Evolutionary conservation across 2,329 filamentous ascomycete genomes (phyloP).

Genomic region (Apiospora aurea): DNA sequence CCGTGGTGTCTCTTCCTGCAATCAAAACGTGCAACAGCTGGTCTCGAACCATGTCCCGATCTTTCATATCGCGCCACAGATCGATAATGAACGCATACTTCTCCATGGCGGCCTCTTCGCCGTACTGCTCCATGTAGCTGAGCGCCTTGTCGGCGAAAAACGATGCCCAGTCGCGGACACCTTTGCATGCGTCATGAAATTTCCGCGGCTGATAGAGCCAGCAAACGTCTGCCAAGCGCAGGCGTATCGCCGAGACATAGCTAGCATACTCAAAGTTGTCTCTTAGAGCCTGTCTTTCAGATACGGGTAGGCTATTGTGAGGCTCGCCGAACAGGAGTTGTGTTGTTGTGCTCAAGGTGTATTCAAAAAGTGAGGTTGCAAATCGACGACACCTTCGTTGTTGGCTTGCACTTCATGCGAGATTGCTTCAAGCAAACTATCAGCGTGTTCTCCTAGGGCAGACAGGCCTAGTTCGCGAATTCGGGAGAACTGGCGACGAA

Average conservation of each 20-base stretch:
- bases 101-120: slow-evolving; percentile 34
- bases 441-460: slow-evolving; percentile 22
- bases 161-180: slow-evolving; percentile 33
- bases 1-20: slow-evolving; percentile 34
- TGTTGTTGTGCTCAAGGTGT: slow-evolving; percentile 35
- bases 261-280: slow-evolving; percentile 35
- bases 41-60: slow-evolving; percentile 29
- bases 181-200: slow-evolving; percentile 29
- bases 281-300: slow-evolving; percentile 29
- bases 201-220: slow-evolving; percentile 29
- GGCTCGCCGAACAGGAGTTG: slow-evolving; percentile 36
- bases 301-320: slow-evolving; percentile 31
- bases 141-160: slow-evolving; percentile 43
- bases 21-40: slow-evolving; percentile 34
- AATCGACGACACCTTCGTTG: slow-evolving; percentile 30
- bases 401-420: slow-evolving; percentile 9
- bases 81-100: slow-evolving; percentile 54
- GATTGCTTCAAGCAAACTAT: slow-evolving; percentile 20
- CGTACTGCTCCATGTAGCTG: slow-evolving; percentile 26
- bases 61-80: slow-evolving; percentile 31
- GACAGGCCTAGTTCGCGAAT: slow-evolving; percentile 27
- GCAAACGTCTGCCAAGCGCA: slow-evolving; percentile 31
- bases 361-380: slow-evolving; percentile 36
- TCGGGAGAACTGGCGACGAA: slow-evolving; percentile 37
- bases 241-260: slow-evolving; percentile 27